Evolutionary conservation across 176 grass and related monocot genomes (phyloP), one percentile per base, ranked within the genome.

Genomic region (Secale cereale): DNA sequence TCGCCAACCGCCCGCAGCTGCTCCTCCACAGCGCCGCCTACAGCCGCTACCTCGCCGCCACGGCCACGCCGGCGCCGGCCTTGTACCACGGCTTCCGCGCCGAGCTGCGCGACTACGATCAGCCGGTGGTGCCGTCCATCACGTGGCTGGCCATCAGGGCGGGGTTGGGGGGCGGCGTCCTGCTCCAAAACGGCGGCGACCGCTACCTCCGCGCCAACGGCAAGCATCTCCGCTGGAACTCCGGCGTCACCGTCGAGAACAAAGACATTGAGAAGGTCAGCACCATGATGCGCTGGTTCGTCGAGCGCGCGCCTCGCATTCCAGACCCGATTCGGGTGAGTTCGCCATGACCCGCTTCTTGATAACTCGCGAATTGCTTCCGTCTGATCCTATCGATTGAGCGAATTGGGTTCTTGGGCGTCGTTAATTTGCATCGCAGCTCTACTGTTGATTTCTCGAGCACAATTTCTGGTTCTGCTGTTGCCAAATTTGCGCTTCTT

Each of bases 21-120:
- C 85, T 72, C 28, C 77, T 86, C 39, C 85, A 28, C 20, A 20
- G 37, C 54, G 76, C 72, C 29, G 81, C 64, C 74, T 86, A 86
- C 54, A 76, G 84, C 14, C 66, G 65, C 45, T 86, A 86, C 65
- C 84, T 80, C 50, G 50, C 33, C 3, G 11, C 36, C 35, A 16
- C 26, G 41, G 7, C 1, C 50, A 25, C 4, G 14, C 15, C 10
- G 8, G 76, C 84, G 13, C 66, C 52, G 36, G 6, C 9, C n/a
- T n/a, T 26, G 17, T 0, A 17, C 46, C 3, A 0, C 28, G 82
- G 82, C 72, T 30, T 12, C 72, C 40, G 59, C 45, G 71, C 12
- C 72, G 2, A 6, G 37, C 76, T 48, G 29, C 36, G 13, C 31
- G 39, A 72, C 37, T 45, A 73, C 70, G 60, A 31, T 5, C 10